Evolutionary conservation across 2,329 filamentous ascomycete species (phyloP), one percentile per base, ranked within the genome.

Genomic region (Mycosphaerelloides madeirae): DNA sequence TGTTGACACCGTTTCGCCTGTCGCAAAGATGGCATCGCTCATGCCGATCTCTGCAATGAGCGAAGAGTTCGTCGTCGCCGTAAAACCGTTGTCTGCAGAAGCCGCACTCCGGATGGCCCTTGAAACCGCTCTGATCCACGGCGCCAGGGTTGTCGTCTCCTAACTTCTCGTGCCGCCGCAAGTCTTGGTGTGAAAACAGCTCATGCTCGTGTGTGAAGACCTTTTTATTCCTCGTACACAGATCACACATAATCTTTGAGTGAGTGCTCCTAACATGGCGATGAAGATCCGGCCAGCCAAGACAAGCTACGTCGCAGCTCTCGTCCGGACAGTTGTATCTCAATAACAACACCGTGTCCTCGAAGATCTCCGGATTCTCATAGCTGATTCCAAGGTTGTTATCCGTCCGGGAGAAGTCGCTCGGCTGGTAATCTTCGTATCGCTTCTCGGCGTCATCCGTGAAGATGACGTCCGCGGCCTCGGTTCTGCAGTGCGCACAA

Each of bases 131-230:
- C 71, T 97, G 93, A 58, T 96, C 87, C 29, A 85, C 74, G 0
- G 90, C 85, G 28, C 93, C 91, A 3, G 91, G 90, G 53, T 84
- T 84, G 64, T 97, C 87, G 60, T 98, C 93, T 46, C 93, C 93
- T 52, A 84, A 81, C 50, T 81, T 85, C 77, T 97, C 94, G 65
- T 98, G 93, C 59, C 81, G 85, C 55, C 86, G 82, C 38, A 97
- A 74, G 56, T 91, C 87, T 52, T 83, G 79, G 50, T 81, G 78
- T 1, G 86, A 84, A 65, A 96, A 97, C 1, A 98, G 76, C 52
- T 94, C 87, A 64, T 98, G 93, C 68, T 98, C 93, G 68, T 98
- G 93, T 1, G 93, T 96, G 59, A 98, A 98, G 28, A 96, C 89
- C 63, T 95, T 96, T 70, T 98, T 98, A 72, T 96, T 90, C 48